Evolutionary conservation across 2,329 filamentous ascomycete species (phyloP).

Genomic region (Colletotrichum destructivum): DNA sequence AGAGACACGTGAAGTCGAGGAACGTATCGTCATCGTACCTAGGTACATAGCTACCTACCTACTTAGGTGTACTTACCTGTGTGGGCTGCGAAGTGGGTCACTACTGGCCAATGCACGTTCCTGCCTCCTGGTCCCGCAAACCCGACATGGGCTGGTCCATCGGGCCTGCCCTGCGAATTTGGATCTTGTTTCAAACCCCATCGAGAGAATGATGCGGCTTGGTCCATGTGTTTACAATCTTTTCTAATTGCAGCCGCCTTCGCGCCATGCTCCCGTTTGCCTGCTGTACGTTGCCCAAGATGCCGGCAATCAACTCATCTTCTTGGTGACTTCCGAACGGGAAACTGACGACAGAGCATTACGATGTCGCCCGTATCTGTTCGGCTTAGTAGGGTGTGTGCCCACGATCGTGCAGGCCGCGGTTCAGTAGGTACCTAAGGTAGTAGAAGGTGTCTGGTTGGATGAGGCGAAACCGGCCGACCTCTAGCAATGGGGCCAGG

Average conservation of each 20-base stretch:
- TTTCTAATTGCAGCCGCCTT: neutral
- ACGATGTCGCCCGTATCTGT: neutral
- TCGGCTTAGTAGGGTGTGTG: conserved; percentile 6
- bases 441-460: neutral
- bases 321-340: neutral
- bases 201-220: conserved; percentile 12
- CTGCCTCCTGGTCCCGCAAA: neutral
- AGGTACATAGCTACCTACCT: neutral
- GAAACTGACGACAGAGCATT: neutral
- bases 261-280: neutral
- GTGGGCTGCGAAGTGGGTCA: neutral
- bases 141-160: conserved; percentile 10
- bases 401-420: neutral
- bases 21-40: too few species aligned
- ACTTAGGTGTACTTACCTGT: neutral
- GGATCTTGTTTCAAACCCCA: conserved; percentile 37
- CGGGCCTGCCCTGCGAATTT: conserved; percentile 27
- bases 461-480: conserved; percentile 13
- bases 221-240: neutral
- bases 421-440: neutral
- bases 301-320: neutral
- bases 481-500: neutral
- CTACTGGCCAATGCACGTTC: neutral
- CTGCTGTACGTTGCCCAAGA: neutral
- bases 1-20: neutral